Evolutionary conservation across 768 basidiomycete species (phyloP).

Genomic region (Rhizopogon vesiculosus): DNA sequence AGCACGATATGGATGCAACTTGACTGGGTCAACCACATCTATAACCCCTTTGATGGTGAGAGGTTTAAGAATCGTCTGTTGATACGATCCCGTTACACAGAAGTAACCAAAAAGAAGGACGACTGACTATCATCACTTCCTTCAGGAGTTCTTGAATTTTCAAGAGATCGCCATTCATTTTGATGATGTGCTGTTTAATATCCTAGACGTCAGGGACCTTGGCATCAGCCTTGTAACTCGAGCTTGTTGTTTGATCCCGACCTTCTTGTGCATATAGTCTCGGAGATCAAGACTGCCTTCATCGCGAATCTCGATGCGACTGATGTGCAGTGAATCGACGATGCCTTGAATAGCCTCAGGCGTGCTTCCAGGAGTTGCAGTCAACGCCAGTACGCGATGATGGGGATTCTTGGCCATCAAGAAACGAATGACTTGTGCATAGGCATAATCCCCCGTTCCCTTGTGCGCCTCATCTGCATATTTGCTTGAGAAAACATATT

Average conservation of each 20-base stretch:
- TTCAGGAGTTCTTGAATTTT: slow-evolving; percentile 64
- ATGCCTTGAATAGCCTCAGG: slow-evolving; percentile 86
- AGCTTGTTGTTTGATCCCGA: slow-evolving; percentile 19
- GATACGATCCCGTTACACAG: slow-evolving; percentile 1
- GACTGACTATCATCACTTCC: slow-evolving; percentile 68
- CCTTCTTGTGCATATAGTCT: slow-evolving; percentile 87
- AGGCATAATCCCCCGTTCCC: slow-evolving; percentile 90
- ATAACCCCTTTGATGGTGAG: slow-evolving; percentile 39
- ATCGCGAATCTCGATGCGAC: slow-evolving; percentile 90
- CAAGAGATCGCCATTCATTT: slow-evolving; percentile 62
- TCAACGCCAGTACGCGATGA: slow-evolving; percentile 89
- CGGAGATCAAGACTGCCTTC: slow-evolving; percentile 86
- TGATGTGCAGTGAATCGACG: slow-evolving; percentile 92
- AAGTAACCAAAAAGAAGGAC: background rate
- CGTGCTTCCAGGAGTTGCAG: slow-evolving; percentile 88
- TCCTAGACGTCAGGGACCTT: slow-evolving; percentile 35
- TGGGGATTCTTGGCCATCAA: slow-evolving; percentile 94
- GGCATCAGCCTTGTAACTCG: background rate
- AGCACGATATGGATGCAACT: slow-evolving; percentile 63
- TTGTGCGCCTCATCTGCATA: slow-evolving; percentile 87
- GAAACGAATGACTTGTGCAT: slow-evolving; percentile 81
- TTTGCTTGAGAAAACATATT: slow-evolving; percentile 2
- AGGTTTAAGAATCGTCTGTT: slow-evolving; percentile 31
- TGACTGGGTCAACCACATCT: slow-evolving; percentile 49
- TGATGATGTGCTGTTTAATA: slow-evolving; percentile 73